phyloP scores from a whole-genome alignment of 331 rosid genomes.

The Acacia concinna region DNA sequence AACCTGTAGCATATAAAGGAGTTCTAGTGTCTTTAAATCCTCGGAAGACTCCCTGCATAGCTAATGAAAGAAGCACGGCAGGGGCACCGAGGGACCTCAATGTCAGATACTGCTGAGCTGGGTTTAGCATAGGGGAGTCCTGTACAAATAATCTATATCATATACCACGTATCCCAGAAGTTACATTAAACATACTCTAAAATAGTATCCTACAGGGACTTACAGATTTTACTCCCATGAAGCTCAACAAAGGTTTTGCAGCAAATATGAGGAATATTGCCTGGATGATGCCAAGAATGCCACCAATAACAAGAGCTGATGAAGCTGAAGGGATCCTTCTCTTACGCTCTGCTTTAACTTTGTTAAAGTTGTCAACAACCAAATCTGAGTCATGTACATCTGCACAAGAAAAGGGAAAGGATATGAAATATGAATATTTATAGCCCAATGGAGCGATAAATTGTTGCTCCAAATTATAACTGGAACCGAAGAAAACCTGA shows the following conservation, averaged over 20 bases:
- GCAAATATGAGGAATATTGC: slow-evolving; percentile 65
- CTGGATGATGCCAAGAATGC: slow-evolving; percentile 68
- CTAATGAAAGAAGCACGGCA: slow-evolving; percentile 83
- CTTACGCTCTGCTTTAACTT: slow-evolving; percentile 31
- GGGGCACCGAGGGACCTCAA: slow-evolving; percentile 91
- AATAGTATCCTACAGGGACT: slow-evolving; percentile 18
- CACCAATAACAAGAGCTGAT: slow-evolving; percentile 72
- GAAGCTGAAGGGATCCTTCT: slow-evolving; percentile 86
- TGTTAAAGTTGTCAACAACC: slow-evolving; percentile 39
- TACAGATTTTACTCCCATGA: slow-evolving; percentile 81
- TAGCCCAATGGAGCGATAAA: slow-evolving; percentile 9
- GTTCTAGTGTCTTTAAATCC: slow-evolving; percentile 86
- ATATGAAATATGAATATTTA: not conserved
- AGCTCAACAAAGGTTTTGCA: slow-evolving; percentile 76
- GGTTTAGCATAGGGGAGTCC: slow-evolving; percentile 79
- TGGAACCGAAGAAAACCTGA: not conserved
- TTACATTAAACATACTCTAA: not conserved
- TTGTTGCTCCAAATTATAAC: not conserved
- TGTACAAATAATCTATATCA: slow-evolving; percentile 31
- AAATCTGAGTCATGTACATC: slow-evolving; percentile 38
- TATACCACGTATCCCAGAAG: not conserved
- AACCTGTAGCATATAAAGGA: slow-evolving; percentile 82
- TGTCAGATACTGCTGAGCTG: slow-evolving; percentile 69
- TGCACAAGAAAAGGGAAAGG: slow-evolving; percentile 30
- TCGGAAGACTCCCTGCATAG: slow-evolving; percentile 88